Base-by-base conservation (phyloP, 176 grass and related monocot species). In the Ampelocalamus luodianensis region DNA sequence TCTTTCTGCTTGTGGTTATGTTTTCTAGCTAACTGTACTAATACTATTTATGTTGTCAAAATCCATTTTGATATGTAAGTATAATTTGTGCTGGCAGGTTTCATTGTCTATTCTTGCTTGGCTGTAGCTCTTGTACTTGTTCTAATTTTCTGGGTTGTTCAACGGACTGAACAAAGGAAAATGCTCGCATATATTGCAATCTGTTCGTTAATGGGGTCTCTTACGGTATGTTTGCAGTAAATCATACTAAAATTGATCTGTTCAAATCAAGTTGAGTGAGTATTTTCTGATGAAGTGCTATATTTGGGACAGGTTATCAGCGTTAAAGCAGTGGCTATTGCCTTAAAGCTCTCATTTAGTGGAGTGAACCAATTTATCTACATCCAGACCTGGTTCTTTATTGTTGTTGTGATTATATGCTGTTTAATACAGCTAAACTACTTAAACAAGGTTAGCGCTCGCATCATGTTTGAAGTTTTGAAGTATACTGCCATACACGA, bases 271-370 rank as follows among this genome's bases (percentile, higher is more conserved):
- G 36, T 63, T 39, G n/a, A 58, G 39, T 54, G 39, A 26, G 0
- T 65, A 64, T 10, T 3, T 45, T 38, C 58, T 83, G 44, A 83
- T 51, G 22, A 83, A 64, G 18, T 62, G 16, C 34, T 80, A 56
- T 80, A 79, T 74, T 26, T 69, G 69, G 34, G 72, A 62, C 83
- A 98, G 93, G 95, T 98, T 77, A 98, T 98, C 87, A 89, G 91
- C 81, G 95, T 98, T 38, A 98, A 98, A 91, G 95, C 95, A 65
- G 89, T 95, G 46, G 93, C 86, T 49, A 98, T 98, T 90, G 93
- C 93, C 44, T 77, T 95, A 76, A 98, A 98, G 77, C 77, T 98
- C 83, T 87, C 93, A 58, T 91, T 98, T 74, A 79, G 46, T 17
- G 95, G 95, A 81, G 83, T 89, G 69, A 98, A 98, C 88, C 93